Conservation (phyloP, 2,329 filamentous ascomycete genomes). For the Nemania sp. region DNA sequence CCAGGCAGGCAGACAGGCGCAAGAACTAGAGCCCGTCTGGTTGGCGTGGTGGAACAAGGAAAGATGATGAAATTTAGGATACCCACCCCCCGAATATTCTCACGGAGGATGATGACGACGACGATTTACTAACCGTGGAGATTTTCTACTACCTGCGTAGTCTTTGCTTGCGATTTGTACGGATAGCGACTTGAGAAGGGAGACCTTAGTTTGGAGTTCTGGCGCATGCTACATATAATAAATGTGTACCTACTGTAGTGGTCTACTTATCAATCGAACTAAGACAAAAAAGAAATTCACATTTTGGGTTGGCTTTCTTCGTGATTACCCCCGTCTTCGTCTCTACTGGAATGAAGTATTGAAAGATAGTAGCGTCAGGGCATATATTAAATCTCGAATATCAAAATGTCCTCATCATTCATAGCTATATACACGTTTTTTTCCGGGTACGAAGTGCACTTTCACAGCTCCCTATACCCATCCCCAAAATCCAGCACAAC, state of each 20-base stretch:
- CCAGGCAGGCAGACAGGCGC: background rate
- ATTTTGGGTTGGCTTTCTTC: background rate
- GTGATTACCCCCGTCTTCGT: too few species aligned
- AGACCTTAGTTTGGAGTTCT: conserved; percentile 29
- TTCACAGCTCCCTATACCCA: background rate
- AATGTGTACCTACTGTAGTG: conserved; percentile 25
- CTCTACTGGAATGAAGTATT: background rate
- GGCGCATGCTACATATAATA: conserved; percentile 28
- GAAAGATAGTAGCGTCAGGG: background rate
- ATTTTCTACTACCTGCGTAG: background rate
- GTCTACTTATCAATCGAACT: conserved; percentile 13
- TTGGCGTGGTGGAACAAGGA: background rate
- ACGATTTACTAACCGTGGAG: conserved; percentile 6
- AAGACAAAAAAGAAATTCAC: conserved; percentile 10
- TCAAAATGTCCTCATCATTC: background rate
- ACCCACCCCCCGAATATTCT: conserved; percentile 23
- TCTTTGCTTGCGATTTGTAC: conserved; percentile 19
- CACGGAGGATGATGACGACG: conserved; percentile 24
- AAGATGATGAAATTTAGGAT: conserved; percentile 26
- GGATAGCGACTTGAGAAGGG: conserved; percentile 5
- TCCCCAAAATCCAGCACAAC: conserved; percentile 53
- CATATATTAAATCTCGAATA: background rate
- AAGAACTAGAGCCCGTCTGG: background rate
- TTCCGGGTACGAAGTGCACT: background rate
- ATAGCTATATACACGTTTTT: background rate